phyloP scores from a whole-genome alignment of 495 filamentous ascomycete species.

The Trichoderma asperelloides region DNA sequence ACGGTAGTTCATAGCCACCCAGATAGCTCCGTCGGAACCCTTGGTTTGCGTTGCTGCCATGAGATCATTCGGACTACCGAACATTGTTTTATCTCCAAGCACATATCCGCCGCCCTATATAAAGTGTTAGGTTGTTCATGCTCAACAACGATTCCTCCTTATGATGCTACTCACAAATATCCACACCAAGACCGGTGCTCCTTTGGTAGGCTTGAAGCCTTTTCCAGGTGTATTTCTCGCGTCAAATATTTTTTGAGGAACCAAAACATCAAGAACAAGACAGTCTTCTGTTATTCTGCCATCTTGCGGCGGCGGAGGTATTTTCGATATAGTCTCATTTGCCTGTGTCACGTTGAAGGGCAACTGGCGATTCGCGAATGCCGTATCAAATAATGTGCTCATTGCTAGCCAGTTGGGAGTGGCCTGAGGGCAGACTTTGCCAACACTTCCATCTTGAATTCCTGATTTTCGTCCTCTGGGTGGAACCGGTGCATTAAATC shows the following conservation, averaged over 20 bases:
- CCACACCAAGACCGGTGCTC: not conserved
- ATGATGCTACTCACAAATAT: not conserved
- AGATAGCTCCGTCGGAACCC: not conserved
- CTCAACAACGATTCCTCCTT: not conserved
- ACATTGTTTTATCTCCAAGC: not conserved
- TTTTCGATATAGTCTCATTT: not conserved
- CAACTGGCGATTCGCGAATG: not conserved
- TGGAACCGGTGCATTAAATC: not conserved
- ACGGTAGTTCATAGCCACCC: slow-evolving; percentile 39
- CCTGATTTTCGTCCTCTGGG: not conserved
- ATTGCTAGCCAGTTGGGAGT: not conserved
- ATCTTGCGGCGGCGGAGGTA: not conserved
- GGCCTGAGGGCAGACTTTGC: not conserved
- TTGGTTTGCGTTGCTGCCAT: not conserved
- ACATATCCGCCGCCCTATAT: not conserved
- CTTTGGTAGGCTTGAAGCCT: not conserved
- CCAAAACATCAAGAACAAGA: not conserved
- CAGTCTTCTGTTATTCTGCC: not conserved
- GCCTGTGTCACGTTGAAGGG: not conserved
- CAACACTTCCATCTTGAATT: not conserved
- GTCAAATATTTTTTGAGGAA: not conserved
- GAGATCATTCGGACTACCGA: not conserved
- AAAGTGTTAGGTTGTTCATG: not conserved
- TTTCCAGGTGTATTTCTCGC: not conserved
- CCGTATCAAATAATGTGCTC: not conserved